phyloP scores from a whole-genome alignment of 2,329 filamentous ascomycete genomes.

The Penicillium sclerotiorum region DNA sequence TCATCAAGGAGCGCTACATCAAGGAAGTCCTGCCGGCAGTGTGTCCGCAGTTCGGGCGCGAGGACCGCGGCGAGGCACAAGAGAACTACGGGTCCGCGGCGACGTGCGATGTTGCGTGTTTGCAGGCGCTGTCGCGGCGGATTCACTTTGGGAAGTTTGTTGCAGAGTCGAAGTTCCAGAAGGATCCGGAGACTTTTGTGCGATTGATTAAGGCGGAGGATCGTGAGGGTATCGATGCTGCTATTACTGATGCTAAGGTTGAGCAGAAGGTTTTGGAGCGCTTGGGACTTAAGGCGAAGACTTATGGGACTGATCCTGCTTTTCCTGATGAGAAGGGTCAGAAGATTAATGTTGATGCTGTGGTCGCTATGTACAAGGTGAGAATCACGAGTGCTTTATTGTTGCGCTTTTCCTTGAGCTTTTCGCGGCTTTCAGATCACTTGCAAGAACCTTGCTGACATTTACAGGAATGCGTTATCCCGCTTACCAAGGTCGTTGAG shows the following conservation, averaged over 20 bases:
- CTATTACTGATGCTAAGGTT: conserved; percentile 86
- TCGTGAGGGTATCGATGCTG: conserved; percentile 76
- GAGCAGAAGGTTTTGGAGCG: conserved; percentile 90
- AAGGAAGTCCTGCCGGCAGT: conserved; percentile 79
- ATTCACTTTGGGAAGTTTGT: conserved; percentile 99
- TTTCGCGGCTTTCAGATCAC: background rate
- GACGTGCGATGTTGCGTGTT: conserved; percentile 83
- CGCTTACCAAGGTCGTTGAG: conserved; percentile 96
- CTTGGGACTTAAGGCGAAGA: conserved; percentile 83
- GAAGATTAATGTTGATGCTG: conserved; percentile 92
- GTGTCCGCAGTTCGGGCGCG: conserved; percentile 72
- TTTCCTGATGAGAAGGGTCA: conserved; percentile 49
- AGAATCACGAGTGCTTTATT: conserved; percentile 19
- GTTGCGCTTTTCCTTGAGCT: background rate
- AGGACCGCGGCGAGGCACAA: conserved; percentile 78
- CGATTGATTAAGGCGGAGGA: conserved; percentile 80
- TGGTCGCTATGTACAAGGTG: conserved; percentile 80
- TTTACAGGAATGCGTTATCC: conserved; percentile 75
- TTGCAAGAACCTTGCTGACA: background rate
- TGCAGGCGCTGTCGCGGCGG: conserved; percentile 85
- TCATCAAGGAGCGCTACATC: conserved; percentile 85
- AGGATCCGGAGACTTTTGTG: conserved; percentile 79
- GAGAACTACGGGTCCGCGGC: conserved; percentile 96
- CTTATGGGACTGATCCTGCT: conserved; percentile 89
- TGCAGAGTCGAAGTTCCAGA: conserved; percentile 90